Evolutionary conservation across 805 yeast species (phyloP).

Genomic region (Wickerhamomyces kurtzmanii): DNA sequence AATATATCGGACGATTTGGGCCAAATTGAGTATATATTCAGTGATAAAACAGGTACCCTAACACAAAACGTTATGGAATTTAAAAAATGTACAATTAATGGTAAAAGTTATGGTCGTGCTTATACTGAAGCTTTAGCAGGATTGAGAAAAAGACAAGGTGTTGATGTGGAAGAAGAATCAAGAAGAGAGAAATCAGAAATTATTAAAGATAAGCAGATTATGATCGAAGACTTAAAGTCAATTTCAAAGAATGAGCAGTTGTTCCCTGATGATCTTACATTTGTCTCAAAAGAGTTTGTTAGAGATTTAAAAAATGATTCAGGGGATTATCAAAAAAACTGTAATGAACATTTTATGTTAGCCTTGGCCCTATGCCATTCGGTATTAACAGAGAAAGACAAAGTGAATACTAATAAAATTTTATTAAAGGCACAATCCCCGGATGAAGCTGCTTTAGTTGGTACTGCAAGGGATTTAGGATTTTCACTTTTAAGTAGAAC

Average conservation of each 20-base stretch:
- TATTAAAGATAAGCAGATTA: slow-evolving; percentile 44
- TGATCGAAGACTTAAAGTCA: slow-evolving; percentile 37
- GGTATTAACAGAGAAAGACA: slow-evolving; percentile 61
- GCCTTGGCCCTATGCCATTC: slow-evolving; percentile 74
- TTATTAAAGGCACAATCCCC: slow-evolving; percentile 74
- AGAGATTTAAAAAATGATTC: slow-evolving; percentile 45
- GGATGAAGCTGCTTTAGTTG: slow-evolving; percentile 80
- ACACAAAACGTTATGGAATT: slow-evolving; percentile 84
- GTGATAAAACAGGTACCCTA: slow-evolving; percentile 79
- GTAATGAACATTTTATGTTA: slow-evolving; percentile 67
- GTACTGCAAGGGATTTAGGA: slow-evolving; percentile 73
- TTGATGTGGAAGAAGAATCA: slow-evolving; percentile 59
- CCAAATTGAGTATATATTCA: slow-evolving; percentile 75
- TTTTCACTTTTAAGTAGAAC: slow-evolving; percentile 58
- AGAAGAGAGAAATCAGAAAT: slow-evolving; percentile 42
- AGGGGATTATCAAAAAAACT: slow-evolving; percentile 42
- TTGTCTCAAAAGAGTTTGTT: slow-evolving; percentile 57
- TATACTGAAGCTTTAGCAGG: slow-evolving; percentile 82
- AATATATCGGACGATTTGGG: slow-evolving; percentile 80
- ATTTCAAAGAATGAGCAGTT: slow-evolving; percentile 27
- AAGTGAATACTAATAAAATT: slow-evolving; percentile 43
- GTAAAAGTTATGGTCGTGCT: slow-evolving; percentile 65
- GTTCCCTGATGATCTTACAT: slow-evolving; percentile 55
- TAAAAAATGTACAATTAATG: slow-evolving; percentile 70
- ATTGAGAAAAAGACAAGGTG: slow-evolving; percentile 65